Conservation (phyloP, 2,329 filamentous ascomycete species). For the Colletotrichum magnum region DNA sequence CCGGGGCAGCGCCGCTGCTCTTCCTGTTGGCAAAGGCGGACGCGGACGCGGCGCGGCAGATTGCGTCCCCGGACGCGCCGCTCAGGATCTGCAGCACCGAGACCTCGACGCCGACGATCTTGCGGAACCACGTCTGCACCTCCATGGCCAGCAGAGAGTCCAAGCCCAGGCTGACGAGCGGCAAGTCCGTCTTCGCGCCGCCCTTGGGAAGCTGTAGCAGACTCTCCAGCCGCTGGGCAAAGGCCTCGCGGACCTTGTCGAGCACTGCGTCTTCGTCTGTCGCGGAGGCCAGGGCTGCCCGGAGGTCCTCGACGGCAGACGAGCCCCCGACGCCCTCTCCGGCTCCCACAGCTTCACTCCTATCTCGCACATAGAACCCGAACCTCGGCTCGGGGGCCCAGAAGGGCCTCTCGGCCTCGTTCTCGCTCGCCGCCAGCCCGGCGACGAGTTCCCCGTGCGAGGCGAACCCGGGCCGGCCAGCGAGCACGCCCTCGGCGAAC, state of each 20-base stretch:
- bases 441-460: background rate
- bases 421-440: too few species aligned
- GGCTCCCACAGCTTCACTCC: background rate
- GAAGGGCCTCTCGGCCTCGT: background rate
- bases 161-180: background rate
- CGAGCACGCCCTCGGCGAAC: constrained; percentile 58
- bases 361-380: constrained; percentile 15
- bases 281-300: background rate
- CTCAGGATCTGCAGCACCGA: constrained; percentile 6
- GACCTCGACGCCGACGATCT: constrained; percentile 11
- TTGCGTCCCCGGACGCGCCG: constrained; percentile 1
- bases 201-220: constrained; percentile 11
- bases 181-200: constrained; percentile 12
- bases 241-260: background rate
- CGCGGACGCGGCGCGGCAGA: background rate
- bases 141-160: constrained; percentile 18
- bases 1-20: accelerated
- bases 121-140: constrained; percentile 12
- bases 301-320: background rate
- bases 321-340: background rate
- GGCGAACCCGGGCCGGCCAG: constrained; percentile 46
- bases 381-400: constrained; percentile 19
- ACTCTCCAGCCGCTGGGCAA: constrained; percentile 13
- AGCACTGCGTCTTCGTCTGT: constrained; percentile 5
- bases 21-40: background rate